Percentiles rank a stretch among this genome's conserved stretches.
These are phyloP conservation scores for Phyllosticta ampelicida DNA, from an alignment of 2,329 filamentous ascomycete genomes.

Conservation along the genomic window DNA sequence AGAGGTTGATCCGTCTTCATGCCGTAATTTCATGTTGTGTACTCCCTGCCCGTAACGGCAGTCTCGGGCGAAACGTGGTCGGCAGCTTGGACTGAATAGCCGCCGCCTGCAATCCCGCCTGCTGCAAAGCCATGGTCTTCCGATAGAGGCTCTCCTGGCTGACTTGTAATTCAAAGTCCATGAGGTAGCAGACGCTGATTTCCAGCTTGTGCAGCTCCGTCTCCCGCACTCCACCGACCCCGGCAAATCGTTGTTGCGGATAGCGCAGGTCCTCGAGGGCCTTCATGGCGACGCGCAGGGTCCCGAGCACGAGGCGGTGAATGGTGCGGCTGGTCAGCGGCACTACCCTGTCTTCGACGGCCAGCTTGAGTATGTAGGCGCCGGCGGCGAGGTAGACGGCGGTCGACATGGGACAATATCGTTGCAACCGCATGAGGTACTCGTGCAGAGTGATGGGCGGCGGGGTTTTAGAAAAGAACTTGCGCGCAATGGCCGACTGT, in stretches of 20 bases:
- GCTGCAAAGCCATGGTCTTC: constrained; percentile 26
- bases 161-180: constrained; percentile 31
- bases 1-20: neutral
- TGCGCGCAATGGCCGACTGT: constrained; percentile 74
- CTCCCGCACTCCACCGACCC: constrained; percentile 79
- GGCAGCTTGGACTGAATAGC: constrained; percentile 24
- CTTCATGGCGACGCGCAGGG: constrained; percentile 82
- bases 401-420: constrained; percentile 86
- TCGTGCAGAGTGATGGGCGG: constrained; percentile 74
- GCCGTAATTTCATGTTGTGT: constrained; percentile 1
- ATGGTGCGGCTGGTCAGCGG: constrained; percentile 74
- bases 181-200: constrained; percentile 52
- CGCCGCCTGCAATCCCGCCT: constrained; percentile 27
- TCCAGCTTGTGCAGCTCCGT: constrained; percentile 73
- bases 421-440: constrained; percentile 78
- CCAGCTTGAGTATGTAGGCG: constrained; percentile 73
- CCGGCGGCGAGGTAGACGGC: constrained; percentile 87
- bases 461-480: constrained; percentile 83
- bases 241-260: constrained; percentile 70
- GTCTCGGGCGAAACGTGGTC: constrained; percentile 22
- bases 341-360: constrained; percentile 62
- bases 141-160: constrained; percentile 24
- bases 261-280: constrained; percentile 88
- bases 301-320: constrained; percentile 75
- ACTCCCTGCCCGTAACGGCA: constrained; percentile 11